Evolutionary conservation across 345 rosid species (phyloP).

Genomic region (Luvunga scandens): DNA sequence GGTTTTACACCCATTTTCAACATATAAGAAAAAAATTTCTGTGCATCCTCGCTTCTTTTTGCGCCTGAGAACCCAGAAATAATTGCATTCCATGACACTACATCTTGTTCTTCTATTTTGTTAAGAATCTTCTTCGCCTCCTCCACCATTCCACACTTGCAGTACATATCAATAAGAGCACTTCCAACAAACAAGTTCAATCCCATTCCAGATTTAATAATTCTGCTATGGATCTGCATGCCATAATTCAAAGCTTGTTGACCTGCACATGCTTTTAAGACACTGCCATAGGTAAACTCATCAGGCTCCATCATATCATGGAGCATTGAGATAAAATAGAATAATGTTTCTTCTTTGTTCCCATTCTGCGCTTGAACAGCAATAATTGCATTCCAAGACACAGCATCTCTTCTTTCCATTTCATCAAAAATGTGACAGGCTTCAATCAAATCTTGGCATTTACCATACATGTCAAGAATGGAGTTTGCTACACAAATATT

Average conservation of each 20-base stretch:
- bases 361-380: conserved; percentile 85
- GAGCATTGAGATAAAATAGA: conserved; percentile 65
- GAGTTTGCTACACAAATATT: conserved; percentile 78
- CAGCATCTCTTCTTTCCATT: conserved; percentile 75
- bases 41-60: conserved; percentile 83
- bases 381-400: conserved; percentile 93
- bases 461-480: conserved; percentile 87
- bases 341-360: conserved; percentile 49
- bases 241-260: conserved; percentile 53
- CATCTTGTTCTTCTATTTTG: conserved; percentile 45
- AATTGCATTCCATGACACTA: conserved; percentile 77
- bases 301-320: conserved; percentile 67
- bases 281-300: conserved; percentile 91
- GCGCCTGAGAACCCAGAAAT: conserved; percentile 71
- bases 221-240: conserved; percentile 66
- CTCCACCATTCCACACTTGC: conserved; percentile 70
- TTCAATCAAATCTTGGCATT: conserved; percentile 70
- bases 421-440: conserved; percentile 58
- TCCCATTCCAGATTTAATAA: conserved; percentile 72
- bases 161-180: conserved; percentile 86
- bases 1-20: conserved; percentile 60
- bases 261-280: conserved; percentile 77
- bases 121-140: conserved; percentile 70
- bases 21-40: conserved; percentile 59
- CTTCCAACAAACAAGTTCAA: conserved; percentile 63